Conservation (phyloP, 352 stramenopile genomes). For the Blastocystis sp. region DNA sequence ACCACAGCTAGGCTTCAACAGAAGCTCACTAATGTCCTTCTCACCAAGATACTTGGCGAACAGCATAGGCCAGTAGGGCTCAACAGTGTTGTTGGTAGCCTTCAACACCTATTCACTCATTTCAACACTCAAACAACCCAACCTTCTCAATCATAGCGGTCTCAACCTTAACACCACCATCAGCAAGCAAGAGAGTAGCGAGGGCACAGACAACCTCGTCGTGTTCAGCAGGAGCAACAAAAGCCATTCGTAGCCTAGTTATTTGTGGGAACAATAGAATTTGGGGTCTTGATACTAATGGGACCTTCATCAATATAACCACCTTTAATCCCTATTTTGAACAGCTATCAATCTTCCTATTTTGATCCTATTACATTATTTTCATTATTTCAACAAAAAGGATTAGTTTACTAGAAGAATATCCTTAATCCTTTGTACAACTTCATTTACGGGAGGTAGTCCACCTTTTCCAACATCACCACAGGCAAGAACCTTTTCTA, state of each 20-base stretch:
- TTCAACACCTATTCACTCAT: conserved; percentile 63
- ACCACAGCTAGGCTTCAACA: conserved; percentile 65
- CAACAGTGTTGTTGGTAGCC: conserved; percentile 72
- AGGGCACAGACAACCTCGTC: conserved; percentile 35
- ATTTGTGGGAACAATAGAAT: background rate
- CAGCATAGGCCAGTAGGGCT: conserved; percentile 79
- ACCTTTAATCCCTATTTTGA: too few species aligned
- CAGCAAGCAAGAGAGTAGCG: conserved; percentile 21
- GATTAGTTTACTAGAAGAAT: too few species aligned
- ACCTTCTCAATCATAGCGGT: conserved; percentile 38
- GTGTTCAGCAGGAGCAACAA: conserved; percentile 28
- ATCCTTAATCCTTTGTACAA: background rate
- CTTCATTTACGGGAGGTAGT: conserved; percentile 28
- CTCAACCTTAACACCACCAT: conserved; percentile 34
- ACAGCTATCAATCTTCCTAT: too few species aligned
- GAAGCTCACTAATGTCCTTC: conserved; percentile 73
- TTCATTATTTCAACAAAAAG: too few species aligned
- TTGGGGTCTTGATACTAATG: too few species aligned
- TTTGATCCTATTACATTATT: too few species aligned
- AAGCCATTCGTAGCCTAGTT: conserved; percentile 15
- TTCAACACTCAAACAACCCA: background rate
- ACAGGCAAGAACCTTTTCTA: conserved; percentile 42
- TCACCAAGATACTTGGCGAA: conserved; percentile 74
- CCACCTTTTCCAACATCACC: conserved; percentile 48
- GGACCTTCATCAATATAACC: too few species aligned